Conservation (phyloP, 2,329 filamentous ascomycete species). For the Xylaria sp. region DNA sequence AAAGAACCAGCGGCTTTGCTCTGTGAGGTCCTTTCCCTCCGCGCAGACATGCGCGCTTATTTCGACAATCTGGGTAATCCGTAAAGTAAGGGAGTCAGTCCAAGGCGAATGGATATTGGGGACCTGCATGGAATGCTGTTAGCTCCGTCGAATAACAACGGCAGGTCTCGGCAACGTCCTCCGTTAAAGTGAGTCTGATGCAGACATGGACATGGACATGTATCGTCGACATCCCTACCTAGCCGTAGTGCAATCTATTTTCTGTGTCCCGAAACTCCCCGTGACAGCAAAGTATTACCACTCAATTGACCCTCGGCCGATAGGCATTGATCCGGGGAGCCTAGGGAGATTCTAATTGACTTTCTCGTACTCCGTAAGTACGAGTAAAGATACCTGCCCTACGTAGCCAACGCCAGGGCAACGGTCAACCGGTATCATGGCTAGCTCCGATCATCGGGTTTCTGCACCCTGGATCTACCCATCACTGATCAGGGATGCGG, state of each 20-base stretch:
- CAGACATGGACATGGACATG: neutral
- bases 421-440: too few species aligned
- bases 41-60: neutral
- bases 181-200: too few species aligned
- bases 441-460: too few species aligned
- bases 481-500: too few species aligned
- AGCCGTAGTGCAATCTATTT: neutral
- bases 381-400: too few species aligned
- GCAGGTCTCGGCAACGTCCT: neutral
- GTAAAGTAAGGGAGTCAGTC: neutral
- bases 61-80: neutral
- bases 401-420: too few species aligned
- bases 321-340: neutral
- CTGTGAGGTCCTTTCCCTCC: neutral
- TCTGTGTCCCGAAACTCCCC: neutral
- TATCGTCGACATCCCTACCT: neutral
- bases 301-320: neutral
- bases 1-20: neutral
- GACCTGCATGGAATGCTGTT: conserved; percentile 11
- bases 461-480: too few species aligned
- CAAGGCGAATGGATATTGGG: conserved; percentile 7
- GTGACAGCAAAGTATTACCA: neutral
- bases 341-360: neutral
- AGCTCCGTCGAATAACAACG: conserved; percentile 10
- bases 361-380: neutral